Evolutionary conservation across 2,329 filamentous ascomycete species (phyloP).

Genomic region (Emmonsiellopsis sp.): DNA sequence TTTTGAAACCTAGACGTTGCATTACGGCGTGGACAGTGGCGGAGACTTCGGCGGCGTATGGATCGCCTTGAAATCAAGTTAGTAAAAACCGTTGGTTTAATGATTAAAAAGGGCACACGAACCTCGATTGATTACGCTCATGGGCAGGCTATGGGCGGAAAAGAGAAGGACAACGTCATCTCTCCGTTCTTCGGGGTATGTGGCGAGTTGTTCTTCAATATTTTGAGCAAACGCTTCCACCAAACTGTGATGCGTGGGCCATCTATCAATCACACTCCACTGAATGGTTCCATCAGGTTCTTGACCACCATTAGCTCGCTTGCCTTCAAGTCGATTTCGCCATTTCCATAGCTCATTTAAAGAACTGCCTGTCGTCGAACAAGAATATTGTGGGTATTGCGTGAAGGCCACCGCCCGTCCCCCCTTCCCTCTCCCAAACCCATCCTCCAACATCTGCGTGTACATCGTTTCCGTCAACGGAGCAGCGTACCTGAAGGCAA

Average conservation of each 20-base stretch:
- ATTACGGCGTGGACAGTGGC: conserved; percentile 97
- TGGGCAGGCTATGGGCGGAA: conserved; percentile 90
- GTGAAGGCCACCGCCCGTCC: conserved; percentile 93
- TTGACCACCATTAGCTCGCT: conserved; percentile 44
- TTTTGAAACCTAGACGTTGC: conserved; percentile 74
- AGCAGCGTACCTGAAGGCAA: conserved; percentile 90
- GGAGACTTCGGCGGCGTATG: conserved; percentile 90
- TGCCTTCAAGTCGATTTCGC: conserved; percentile 75
- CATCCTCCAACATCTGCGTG: conserved; percentile 68
- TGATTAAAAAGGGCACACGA: conserved; percentile 14
- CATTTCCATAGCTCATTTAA: conserved; percentile 98
- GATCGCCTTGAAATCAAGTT: conserved; percentile 53
- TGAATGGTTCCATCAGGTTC: conserved; percentile 61
- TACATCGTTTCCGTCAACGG: conserved; percentile 96
- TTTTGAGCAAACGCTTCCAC: conserved; percentile 89
- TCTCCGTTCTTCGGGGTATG: conserved; percentile 73
- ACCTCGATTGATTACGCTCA: conserved; percentile 94
- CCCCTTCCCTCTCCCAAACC: conserved; percentile 82
- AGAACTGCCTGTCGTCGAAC: conserved; percentile 91
- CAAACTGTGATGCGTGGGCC: conserved; percentile 84
- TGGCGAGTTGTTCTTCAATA: conserved; percentile 73
- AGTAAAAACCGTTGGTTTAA: background rate
- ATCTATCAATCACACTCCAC: conserved; percentile 97
- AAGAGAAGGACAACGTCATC: conserved; percentile 80
- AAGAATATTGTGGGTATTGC: conserved; percentile 97